These are phyloP conservation scores for Pseudozyma sp. DNA, from an alignment of 1,284 basidiomycete genomes.

Conservation along the genomic window DNA sequence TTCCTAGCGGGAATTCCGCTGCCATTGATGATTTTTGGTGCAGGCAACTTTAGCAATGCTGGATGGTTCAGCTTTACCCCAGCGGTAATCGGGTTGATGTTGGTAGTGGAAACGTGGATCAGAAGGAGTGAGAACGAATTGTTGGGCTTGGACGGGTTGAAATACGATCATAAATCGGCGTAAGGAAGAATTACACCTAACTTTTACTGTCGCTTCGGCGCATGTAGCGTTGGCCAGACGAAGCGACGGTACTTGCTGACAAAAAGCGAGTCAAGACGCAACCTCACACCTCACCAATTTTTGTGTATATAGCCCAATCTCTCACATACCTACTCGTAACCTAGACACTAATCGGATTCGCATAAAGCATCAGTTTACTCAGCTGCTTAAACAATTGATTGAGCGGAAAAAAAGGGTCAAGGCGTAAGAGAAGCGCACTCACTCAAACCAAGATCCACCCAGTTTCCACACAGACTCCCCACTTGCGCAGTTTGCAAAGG, in stretches of 20 bases:
- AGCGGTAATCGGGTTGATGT: constrained; percentile 41
- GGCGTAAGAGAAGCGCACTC: too few species aligned
- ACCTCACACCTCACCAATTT: too few species aligned
- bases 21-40: constrained; percentile 66
- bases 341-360: background rate
- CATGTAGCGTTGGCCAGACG: background rate
- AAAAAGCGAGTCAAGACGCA: too few species aligned
- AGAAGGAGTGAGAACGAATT: constrained; percentile 54
- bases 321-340: too few species aligned
- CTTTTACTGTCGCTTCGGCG: too few species aligned
- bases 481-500: too few species aligned
- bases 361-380: too few species aligned
- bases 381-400: too few species aligned
- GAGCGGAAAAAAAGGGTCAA: too few species aligned
- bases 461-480: background rate
- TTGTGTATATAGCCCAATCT: too few species aligned
- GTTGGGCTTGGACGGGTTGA: constrained; percentile 56
- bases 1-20: constrained; percentile 53
- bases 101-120: constrained; percentile 57
- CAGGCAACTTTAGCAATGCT: constrained; percentile 64
- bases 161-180: constrained; percentile 66
- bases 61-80: constrained; percentile 65
- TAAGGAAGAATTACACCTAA: constrained; percentile 8
- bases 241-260: background rate
- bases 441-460: background rate